phyloP scores from a whole-genome alignment of 192 early-diverging fungal species.

The Helicostylum pulchrum region DNA sequence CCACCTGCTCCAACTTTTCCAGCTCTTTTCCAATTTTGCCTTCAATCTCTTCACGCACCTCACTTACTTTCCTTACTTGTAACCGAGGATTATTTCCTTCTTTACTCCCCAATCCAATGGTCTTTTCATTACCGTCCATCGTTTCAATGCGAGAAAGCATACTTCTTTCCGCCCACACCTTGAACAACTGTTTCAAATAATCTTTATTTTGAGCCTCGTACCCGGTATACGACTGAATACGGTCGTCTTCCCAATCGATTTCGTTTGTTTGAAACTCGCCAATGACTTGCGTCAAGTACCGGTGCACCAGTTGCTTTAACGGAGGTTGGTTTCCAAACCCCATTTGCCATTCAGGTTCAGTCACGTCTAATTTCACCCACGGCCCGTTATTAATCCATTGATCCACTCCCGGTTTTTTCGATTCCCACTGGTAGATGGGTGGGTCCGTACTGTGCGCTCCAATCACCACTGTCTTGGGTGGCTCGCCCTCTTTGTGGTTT shows the following conservation, averaged over 20 bases:
- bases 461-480: conserved; percentile 21
- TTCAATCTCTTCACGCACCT: conserved; percentile 9
- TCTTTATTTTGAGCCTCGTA: conserved; percentile 25
- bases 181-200: conserved; percentile 32
- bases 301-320: conserved; percentile 7
- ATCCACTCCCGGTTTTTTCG: background rate
- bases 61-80: conserved; percentile 9
- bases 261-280: background rate
- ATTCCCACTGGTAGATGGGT: conserved; percentile 26
- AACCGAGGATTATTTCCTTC: background rate
- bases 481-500: background rate
- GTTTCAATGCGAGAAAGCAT: conserved; percentile 17
- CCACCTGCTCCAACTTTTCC: conserved; percentile 8
- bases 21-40: conserved; percentile 11
- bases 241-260: conserved; percentile 29
- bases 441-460: conserved; percentile 25
- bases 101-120: conserved; percentile 16
- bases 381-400: conserved; percentile 34
- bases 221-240: conserved; percentile 21
- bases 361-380: conserved; percentile 28
- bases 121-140: conserved; percentile 10
- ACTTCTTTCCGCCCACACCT: conserved; percentile 20
- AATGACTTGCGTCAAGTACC: conserved; percentile 8
- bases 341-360: conserved; percentile 27
- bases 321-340: background rate